Evolutionary conservation across 2,329 filamentous ascomycete species (phyloP), one percentile per base, ranked within the genome.

Genomic region (Akanthomyces lecanii): DNA sequence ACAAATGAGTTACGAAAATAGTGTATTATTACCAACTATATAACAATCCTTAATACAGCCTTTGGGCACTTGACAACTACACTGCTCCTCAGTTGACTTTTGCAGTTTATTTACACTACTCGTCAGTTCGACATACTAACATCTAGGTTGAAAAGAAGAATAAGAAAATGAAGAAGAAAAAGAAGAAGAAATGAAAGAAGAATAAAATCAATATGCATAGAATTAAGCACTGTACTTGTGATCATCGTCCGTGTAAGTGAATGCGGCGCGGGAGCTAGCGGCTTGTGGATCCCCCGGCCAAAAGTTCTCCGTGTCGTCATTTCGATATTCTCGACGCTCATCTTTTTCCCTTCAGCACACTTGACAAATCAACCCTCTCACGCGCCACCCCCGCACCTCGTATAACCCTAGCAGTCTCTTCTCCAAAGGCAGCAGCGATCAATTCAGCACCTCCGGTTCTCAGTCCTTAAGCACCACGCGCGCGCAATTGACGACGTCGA

Each of bases 11-110:
- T 53, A 61, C 28, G 60, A 56, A 44, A 44, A 40, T 30, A 12
- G 14, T 63, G 38, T 57, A 57, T 63, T 18, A 58, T 21, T 53
- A 63, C 61, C 53, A 63, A 63, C 61, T 63, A 54, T 45, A 58
- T 53, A 57, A 52, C 53, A 63, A 56, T 63, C 61, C 47, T 52
- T 63, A 63, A 63, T 63, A 52, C 21, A 47, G 59, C 59, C 59
- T 38, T 30, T 18, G 50, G 40, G 51, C 59, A 54, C 23, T 36
- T 18, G 44, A 6, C 7, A 50, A 38, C 12, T 25, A 25, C 7
- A n/a, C 12, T 36, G 16, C 28, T 48, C 1, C 14, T 25, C 11
- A 25, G 6, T 25, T 25, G 21, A 51, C 2, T 3, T 10, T 16
- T 4, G 38, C 10, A 10, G 16, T 16, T 14, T 16, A 30, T 18